These are phyloP conservation scores for Trichophyton verrucosum DNA, from an alignment of 2,329 filamentous ascomycete species.

Conservation along the genomic window DNA sequence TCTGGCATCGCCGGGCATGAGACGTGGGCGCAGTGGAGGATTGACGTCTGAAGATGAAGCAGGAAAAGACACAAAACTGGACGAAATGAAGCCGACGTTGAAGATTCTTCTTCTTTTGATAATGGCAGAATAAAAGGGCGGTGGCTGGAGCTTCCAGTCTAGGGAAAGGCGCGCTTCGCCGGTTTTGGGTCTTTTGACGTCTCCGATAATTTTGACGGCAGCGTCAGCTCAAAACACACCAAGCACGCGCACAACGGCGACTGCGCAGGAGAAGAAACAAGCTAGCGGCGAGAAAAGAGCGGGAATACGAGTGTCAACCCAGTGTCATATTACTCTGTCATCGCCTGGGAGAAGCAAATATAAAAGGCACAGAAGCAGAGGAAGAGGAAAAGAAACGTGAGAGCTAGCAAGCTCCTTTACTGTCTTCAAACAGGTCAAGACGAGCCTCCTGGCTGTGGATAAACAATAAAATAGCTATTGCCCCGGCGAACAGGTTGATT, in stretches of 20 bases:
- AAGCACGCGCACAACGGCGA: not conserved
- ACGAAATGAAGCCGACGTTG: not conserved
- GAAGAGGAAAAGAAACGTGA: not conserved
- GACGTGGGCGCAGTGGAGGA: not conserved
- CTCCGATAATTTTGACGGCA: not conserved
- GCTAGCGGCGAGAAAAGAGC: not conserved
- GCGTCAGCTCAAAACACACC: not conserved
- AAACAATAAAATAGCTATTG: not conserved
- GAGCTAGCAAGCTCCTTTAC: not conserved
- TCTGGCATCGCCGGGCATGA: not conserved
- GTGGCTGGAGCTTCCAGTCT: conserved; percentile 1
- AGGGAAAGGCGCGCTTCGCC: not conserved
- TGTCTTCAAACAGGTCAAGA: not conserved
- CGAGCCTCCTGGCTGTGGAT: not conserved
- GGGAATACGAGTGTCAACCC: not conserved
- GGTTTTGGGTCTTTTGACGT: not conserved
- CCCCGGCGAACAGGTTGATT: not conserved
- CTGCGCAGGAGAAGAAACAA: not conserved
- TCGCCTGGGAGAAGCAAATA: not conserved
- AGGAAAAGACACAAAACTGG: not conserved
- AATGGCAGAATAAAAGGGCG: not conserved
- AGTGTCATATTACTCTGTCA: not conserved
- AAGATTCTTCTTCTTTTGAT: no score
- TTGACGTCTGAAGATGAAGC: not conserved
- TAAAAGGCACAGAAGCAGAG: not conserved